Evolutionary conservation across 202 grass and related monocot genomes (phyloP).

Genomic region (Zizania palustris): DNA sequence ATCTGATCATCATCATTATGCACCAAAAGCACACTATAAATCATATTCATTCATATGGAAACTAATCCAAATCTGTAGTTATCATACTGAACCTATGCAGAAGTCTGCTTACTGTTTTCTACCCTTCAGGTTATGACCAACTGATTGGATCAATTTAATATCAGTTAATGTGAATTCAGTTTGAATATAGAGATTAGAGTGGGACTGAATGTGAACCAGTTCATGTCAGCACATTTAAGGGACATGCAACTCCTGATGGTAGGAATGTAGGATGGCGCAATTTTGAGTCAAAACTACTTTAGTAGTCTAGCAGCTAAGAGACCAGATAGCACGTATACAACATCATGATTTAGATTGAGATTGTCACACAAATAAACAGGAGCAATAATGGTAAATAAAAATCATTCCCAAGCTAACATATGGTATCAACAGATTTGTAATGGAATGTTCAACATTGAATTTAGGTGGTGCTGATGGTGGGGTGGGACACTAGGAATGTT

Average conservation of each 20-base stretch:
- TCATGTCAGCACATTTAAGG: slow-evolving; percentile 17
- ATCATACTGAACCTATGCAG: not conserved
- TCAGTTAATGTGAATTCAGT: not conserved
- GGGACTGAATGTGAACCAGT: not conserved
- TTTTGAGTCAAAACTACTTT: not conserved
- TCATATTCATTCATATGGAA: too few species aligned
- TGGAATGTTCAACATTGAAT: slow-evolving; percentile 11
- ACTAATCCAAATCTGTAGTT: too few species aligned
- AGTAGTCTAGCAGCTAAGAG: not conserved
- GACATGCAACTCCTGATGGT: not conserved
- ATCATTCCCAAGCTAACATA: slow-evolving; percentile 3
- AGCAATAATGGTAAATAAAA: not conserved
- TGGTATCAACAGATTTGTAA: not conserved
- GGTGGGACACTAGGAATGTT: slow-evolving; percentile 1
- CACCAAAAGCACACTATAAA: too few species aligned
- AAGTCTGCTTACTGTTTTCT: not conserved
- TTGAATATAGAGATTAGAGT: not conserved
- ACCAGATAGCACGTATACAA: not conserved
- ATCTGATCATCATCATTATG: too few species aligned
- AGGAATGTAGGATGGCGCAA: not conserved
- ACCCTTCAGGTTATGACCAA: slow-evolving; percentile 4
- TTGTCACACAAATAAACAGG: not conserved
- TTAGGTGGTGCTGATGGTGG: not conserved
- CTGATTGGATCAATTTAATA: not conserved
- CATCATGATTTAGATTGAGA: slow-evolving; percentile 5